Conservation (phyloP, 2,329 filamentous ascomycete genomes). For the Pseudogymnoascus sp. region DNA sequence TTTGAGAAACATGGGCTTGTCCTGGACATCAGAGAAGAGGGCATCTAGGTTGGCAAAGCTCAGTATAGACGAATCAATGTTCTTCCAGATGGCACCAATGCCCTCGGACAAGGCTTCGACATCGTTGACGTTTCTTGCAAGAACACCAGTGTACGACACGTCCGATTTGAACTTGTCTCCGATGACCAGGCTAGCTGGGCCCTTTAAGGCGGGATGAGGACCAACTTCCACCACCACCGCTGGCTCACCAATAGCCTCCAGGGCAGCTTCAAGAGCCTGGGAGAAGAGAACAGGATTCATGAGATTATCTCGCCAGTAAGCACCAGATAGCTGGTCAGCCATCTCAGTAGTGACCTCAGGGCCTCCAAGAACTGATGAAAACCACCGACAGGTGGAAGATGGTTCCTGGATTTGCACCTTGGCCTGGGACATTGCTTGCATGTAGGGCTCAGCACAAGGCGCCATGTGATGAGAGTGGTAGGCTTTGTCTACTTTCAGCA, state of each 20-base stretch:
- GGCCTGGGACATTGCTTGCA: constrained; percentile 13
- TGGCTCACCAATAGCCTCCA: constrained; percentile 13
- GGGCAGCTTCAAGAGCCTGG: constrained; percentile 28
- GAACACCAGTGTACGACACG: constrained; percentile 16
- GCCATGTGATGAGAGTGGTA: constrained; percentile 32
- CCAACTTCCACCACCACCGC: constrained; percentile 22
- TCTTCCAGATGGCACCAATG: constrained; percentile 11
- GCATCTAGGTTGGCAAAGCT: background rate
- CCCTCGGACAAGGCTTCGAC: constrained; percentile 14
- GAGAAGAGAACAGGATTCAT: constrained; percentile 36
- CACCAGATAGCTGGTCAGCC: constrained; percentile 22
- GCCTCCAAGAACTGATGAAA: constrained; percentile 15
- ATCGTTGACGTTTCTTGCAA: constrained; percentile 15
- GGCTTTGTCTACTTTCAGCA: constrained; percentile 21
- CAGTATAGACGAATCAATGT: background rate
- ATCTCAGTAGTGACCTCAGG: constrained; percentile 2
- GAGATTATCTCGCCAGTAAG: constrained; percentile 42
- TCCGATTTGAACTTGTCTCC: constrained; percentile 10
- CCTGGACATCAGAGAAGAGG: background rate
- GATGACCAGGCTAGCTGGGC: constrained; percentile 27
- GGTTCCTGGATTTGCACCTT: constrained; percentile 9
- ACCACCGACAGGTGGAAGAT: background rate
- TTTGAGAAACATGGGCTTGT: constrained; percentile 2
- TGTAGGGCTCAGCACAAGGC: constrained; percentile 18
- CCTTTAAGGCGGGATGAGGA: constrained; percentile 32